These are phyloP conservation scores for Petasospora fabianii DNA, from an alignment of 1,139 yeast species.

Conservation along the genomic window DNA sequence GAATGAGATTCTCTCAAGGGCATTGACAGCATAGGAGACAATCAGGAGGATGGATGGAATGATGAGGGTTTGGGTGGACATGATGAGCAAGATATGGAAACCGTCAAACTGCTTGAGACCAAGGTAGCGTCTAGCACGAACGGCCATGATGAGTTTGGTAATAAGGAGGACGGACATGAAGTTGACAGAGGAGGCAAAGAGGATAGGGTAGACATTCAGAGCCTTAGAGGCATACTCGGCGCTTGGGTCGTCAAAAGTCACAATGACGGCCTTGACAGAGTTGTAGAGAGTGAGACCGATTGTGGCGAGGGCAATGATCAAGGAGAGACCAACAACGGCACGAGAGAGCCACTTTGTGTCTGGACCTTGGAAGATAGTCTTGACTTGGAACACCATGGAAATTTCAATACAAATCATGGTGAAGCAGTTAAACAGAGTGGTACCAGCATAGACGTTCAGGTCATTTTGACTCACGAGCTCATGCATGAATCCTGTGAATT, in stretches of 20 bases:
- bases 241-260: slow-evolving; percentile 25
- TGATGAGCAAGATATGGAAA: slow-evolving; percentile 72
- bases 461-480: slow-evolving; percentile 31
- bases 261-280: slow-evolving; percentile 34
- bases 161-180: slow-evolving; percentile 57
- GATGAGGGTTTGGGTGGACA: slow-evolving; percentile 79
- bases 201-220: slow-evolving; percentile 49
- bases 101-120: slow-evolving; percentile 83
- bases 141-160: slow-evolving; percentile 61
- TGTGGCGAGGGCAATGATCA: slow-evolving; percentile 44
- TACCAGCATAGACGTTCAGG: slow-evolving; percentile 47
- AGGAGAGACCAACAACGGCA: slow-evolving; percentile 39
- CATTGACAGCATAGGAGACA: slow-evolving; percentile 40
- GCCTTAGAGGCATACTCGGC: slow-evolving; percentile 32
- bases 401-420: slow-evolving; percentile 56
- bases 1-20: slow-evolving; percentile 29
- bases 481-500: slow-evolving; percentile 47
- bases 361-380: slow-evolving; percentile 61
- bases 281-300: slow-evolving; percentile 52
- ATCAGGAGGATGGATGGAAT: slow-evolving; percentile 71
- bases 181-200: slow-evolving; percentile 67
- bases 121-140: slow-evolving; percentile 63
- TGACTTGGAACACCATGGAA: slow-evolving; percentile 68
- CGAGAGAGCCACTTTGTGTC: slow-evolving; percentile 37
- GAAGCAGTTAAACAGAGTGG: slow-evolving; percentile 56